A percentile compares a stretch with the other conserved stretches of the same genome.
phyloP scores from a whole-genome alignment of 148 eudicot genomes.

The Amaranthus palmeri region DNA sequence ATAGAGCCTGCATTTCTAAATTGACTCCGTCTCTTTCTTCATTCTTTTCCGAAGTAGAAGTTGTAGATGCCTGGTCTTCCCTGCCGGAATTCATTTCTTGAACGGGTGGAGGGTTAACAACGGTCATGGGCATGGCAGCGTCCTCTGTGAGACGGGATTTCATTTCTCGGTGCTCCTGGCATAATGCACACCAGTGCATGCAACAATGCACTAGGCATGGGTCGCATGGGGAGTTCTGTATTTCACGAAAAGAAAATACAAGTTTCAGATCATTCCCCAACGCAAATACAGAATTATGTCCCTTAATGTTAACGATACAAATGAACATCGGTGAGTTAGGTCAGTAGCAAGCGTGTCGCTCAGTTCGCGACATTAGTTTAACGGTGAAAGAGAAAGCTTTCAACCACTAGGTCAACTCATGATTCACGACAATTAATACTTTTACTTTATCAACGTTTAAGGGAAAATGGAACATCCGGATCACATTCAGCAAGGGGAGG shows the following conservation, averaged over 20 bases:
- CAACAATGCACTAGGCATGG: constrained; percentile 93
- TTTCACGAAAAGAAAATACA: not conserved
- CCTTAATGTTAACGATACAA: no score
- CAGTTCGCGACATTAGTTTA: no score
- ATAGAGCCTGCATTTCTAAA: constrained; percentile 80
- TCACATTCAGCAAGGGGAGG: not conserved
- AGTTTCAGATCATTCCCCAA: no score
- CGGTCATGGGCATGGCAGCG: constrained; percentile 44
- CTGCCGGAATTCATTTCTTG: constrained; percentile 66
- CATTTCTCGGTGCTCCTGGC: constrained; percentile 99
- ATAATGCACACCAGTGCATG: constrained; percentile 95
- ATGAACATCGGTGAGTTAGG: no score
- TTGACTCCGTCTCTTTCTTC: constrained; percentile 36
- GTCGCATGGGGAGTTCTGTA: constrained; percentile 91
- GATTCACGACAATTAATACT: no score
- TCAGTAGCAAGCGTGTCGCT: no score
- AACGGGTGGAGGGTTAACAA: constrained; percentile 74
- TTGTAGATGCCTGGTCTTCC: constrained; percentile 36
- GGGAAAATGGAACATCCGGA: not conserved
- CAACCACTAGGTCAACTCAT: no score
- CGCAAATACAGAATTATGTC: no score
- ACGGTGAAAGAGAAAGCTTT: no score
- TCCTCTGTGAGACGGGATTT: constrained; percentile 73
- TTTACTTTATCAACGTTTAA: not conserved
- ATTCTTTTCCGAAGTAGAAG: constrained; percentile 35